phyloP scores from a whole-genome alignment of 805 yeast species.

The Suhomyces sp. region DNA sequence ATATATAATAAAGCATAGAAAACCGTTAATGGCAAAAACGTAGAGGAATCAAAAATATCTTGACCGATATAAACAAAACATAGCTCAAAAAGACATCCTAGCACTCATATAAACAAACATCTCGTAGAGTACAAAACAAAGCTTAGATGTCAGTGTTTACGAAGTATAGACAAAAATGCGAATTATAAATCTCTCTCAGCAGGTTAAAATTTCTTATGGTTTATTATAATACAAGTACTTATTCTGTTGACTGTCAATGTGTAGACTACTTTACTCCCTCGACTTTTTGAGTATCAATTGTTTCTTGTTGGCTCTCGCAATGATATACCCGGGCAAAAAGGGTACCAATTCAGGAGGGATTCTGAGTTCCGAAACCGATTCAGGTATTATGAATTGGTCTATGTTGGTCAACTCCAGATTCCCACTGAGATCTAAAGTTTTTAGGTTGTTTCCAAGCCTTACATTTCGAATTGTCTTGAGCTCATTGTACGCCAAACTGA shows the following conservation, averaged over 20 bases:
- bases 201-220: neutral
- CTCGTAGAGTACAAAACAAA: too few relatives aligned
- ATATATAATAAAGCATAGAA: constrained; percentile 1
- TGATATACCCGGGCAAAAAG: constrained; percentile 35
- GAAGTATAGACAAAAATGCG: neutral
- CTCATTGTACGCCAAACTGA: constrained; percentile 40
- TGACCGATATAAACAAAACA: too few relatives aligned
- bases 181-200: neutral
- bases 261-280: neutral
- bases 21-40: neutral
- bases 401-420: constrained; percentile 37
- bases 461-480: constrained; percentile 34
- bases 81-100: too few relatives aligned
- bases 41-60: too few relatives aligned
- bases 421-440: constrained; percentile 38
- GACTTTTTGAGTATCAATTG: constrained; percentile 31
- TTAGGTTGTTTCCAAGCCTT: constrained; percentile 34
- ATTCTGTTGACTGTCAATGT: neutral
- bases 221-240: neutral
- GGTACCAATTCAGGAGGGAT: constrained; percentile 32
- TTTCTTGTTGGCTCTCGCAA: constrained; percentile 39
- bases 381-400: constrained; percentile 38
- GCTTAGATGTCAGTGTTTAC: too few relatives aligned
- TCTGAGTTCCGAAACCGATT: constrained; percentile 33
- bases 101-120: too few relatives aligned